These are phyloP conservation scores for Glonium stellatum DNA, from an alignment of 495 filamentous ascomycete species.

Conservation along the genomic window DNA sequence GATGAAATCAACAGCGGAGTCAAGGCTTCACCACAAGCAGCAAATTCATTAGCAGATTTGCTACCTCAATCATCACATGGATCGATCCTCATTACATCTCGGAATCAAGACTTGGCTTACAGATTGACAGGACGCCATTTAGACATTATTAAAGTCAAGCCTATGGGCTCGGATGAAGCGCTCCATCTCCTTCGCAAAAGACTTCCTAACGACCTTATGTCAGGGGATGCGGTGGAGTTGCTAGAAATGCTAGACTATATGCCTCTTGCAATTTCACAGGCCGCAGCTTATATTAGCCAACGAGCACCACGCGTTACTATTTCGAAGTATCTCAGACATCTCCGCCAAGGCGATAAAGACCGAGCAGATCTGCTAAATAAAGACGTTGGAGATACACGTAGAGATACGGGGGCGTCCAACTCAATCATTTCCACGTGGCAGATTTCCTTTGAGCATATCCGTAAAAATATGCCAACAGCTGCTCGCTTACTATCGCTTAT, in stretches of 20 bases:
- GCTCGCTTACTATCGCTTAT: constrained; percentile 27
- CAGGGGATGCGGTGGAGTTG: not conserved
- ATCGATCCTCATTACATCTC: constrained; percentile 1
- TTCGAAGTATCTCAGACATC: constrained; percentile 34
- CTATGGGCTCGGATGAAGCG: constrained; percentile 32
- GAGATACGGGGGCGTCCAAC: constrained; percentile 35
- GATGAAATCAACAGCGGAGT: not conserved
- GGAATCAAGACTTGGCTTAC: constrained; percentile 10
- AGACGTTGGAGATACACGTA: constrained; percentile 34
- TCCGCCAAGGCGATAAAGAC: constrained; percentile 36
- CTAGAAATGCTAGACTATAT: constrained; percentile 3
- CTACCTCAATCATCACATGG: constrained; percentile 1
- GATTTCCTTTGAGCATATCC: constrained; percentile 40
- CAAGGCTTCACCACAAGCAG: not conserved
- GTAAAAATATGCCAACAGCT: constrained; percentile 21
- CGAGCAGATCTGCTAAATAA: constrained; percentile 37
- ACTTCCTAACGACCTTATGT: constrained; percentile 19
- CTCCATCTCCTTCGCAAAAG: constrained; percentile 40
- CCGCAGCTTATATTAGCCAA: not conserved
- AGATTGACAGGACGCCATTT: constrained; percentile 29
- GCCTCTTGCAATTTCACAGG: constrained; percentile 1
- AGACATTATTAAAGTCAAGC: constrained; percentile 37
- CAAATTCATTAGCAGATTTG: not conserved
- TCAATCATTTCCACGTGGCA: constrained; percentile 3
- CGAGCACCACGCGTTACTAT: constrained; percentile 30